Evolutionary conservation across 2,329 filamentous ascomycete species (phyloP), one percentile per base, ranked within the genome.

Genomic region (Hymenoscyphus occultus): DNA sequence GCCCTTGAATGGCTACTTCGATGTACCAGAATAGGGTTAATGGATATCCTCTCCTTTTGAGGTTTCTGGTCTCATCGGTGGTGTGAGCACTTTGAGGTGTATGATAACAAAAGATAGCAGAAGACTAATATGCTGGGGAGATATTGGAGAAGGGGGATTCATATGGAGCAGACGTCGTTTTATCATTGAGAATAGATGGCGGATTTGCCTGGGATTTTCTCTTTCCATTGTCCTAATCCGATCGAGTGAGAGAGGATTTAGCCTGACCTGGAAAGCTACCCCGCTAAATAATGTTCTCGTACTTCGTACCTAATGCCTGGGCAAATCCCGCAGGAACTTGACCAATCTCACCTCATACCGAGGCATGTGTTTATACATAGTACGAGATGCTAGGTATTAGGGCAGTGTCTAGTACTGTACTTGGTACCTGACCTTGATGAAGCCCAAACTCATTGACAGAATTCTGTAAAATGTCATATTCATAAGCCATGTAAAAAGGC

Each of bases 1-100:
- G 70, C 66, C 65, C 68, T 69, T 62, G 59, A 67, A 66, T 64
- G 61, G 65, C 64, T 64, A 59, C 60, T 72, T 73, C 70, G 64
- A 72, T 71, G 68, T 72, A 71, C 64, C 70, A 73, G 69, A 62
- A 71, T 73, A 72, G 71, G 73, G 68, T 67, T 67, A 72, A 71
- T 72, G 70, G 66, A 72, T 61, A 70, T 69, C 65, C 64, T 68
- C 65, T 66, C 39, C 51, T 68, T 69, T 64, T 58, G 59, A 60
- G 61, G 64, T 57, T 62, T 51, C 56, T 63, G 61, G 56, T 51
- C 56, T 59, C 51, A n/a, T 65, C 48, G 39, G 61, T 40, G 56
- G 62, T 31, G 39, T 60, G 62, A 56, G 45, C 57, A 57, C 45
- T n/a, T 45, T 39, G 28, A 39, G 51, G 35, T 64, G 62, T 64